Conservation (phyloP, 176 grass and related monocot species). For the sorghum (Sorghum bicolor) region DNA sequence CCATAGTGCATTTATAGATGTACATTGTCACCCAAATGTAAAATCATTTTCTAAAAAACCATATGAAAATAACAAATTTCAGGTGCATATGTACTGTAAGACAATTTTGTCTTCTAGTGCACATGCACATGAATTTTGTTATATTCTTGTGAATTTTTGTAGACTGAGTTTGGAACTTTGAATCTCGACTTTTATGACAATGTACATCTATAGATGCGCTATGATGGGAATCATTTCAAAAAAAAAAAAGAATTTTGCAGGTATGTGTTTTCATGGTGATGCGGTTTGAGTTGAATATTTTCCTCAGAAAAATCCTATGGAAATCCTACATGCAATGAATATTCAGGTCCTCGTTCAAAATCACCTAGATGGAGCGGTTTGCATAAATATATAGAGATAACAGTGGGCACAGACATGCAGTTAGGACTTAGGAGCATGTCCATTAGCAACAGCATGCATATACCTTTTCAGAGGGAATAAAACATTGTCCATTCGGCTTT, state of each 20-base stretch:
- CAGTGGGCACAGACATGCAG: background rate
- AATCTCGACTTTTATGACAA: background rate
- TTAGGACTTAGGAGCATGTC: background rate
- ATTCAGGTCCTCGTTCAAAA: conserved; percentile 4
- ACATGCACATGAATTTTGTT: background rate
- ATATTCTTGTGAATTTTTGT: background rate
- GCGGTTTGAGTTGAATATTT: background rate
- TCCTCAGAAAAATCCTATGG: background rate
- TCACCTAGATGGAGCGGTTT: background rate
- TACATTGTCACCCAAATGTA: background rate
- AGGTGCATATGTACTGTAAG: background rate
- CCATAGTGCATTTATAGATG: background rate
- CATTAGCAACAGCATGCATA: background rate
- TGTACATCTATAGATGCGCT: background rate
- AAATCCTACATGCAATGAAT: background rate
- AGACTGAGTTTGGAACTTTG: background rate
- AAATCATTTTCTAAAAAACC: background rate
- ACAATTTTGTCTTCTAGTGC: background rate
- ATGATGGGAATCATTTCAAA: background rate
- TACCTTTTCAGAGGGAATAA: conserved; percentile 83
- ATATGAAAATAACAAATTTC: background rate
- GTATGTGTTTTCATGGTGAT: background rate
- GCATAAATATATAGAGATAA: conserved; percentile 5
- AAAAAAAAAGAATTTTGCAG: background rate
- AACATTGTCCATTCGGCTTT: conserved; percentile 90